Conservation (phyloP, 495 filamentous ascomycete genomes). For the Hyaloscypha bicolor region DNA sequence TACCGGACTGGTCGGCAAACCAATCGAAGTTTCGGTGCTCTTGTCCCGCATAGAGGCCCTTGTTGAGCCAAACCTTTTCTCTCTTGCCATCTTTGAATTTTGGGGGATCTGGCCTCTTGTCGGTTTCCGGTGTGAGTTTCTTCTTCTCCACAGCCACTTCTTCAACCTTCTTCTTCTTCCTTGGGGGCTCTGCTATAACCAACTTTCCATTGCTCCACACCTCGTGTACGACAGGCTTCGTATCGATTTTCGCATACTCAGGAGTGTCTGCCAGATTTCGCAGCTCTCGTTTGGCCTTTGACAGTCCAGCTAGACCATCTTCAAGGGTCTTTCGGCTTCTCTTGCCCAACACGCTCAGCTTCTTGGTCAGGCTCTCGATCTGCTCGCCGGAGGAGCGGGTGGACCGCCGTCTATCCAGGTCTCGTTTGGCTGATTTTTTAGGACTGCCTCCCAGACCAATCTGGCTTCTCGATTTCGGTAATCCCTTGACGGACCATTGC, state of each 20-base stretch:
- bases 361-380: slow-evolving; percentile 47
- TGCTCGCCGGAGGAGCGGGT: slow-evolving; percentile 48
- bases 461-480: slow-evolving; percentile 25
- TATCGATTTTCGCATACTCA: slow-evolving; percentile 55
- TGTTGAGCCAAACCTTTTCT: slow-evolving; percentile 72
- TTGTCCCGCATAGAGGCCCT: slow-evolving; percentile 91
- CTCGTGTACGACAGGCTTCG: slow-evolving; percentile 46
- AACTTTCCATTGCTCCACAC: slow-evolving; percentile 60
- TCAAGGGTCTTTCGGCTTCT: slow-evolving; percentile 48
- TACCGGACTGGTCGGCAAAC: slow-evolving; percentile 58
- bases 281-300: slow-evolving; percentile 40
- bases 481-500: slow-evolving; percentile 24
- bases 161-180: slow-evolving; percentile 45
- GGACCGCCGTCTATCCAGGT: slow-evolving; percentile 32
- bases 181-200: slow-evolving; percentile 40
- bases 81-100: slow-evolving; percentile 41
- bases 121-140: slow-evolving; percentile 29
- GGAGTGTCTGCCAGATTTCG: slow-evolving; percentile 53
- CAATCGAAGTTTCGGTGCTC: slow-evolving; percentile 59
- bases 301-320: slow-evolving; percentile 32
- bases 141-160: slow-evolving; percentile 39
- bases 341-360: slow-evolving; percentile 47
- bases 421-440: slow-evolving; percentile 21
- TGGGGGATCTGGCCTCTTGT: slow-evolving; percentile 41
- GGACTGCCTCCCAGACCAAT: slow-evolving; percentile 18